These are phyloP conservation scores for Nakazawaea laoshanensis DNA, from an alignment of 805 yeast genomes.

Conservation along the genomic window DNA sequence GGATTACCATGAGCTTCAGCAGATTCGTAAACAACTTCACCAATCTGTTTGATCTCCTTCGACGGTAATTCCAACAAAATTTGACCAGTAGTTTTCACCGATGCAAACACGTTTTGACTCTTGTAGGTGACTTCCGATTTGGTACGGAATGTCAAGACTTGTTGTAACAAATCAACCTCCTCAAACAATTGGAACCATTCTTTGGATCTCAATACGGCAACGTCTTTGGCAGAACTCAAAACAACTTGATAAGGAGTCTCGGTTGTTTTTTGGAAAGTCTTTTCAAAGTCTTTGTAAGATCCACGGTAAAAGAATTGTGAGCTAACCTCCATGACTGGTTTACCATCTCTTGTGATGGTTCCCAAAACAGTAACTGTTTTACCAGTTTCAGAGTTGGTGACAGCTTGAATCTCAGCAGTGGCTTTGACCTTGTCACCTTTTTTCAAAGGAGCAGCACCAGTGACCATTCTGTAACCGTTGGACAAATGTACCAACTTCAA, in stretches of 20 bases:
- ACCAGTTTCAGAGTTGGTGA: slow-evolving; percentile 86
- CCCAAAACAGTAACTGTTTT: slow-evolving; percentile 95
- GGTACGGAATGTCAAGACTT: slow-evolving; percentile 83
- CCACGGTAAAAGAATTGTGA: slow-evolving; percentile 98
- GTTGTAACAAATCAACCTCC: slow-evolving; percentile 61
- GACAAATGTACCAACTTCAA: slow-evolving; percentile 90
- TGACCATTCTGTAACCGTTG: slow-evolving; percentile 86
- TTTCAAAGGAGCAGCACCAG: slow-evolving; percentile 85
- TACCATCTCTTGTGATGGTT: slow-evolving; percentile 64
- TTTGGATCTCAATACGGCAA: slow-evolving; percentile 88
- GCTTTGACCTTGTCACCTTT: slow-evolving; percentile 82
- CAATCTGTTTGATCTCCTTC: slow-evolving; percentile 79
- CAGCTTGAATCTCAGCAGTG: slow-evolving; percentile 78
- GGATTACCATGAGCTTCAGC: slow-evolving; percentile 96
- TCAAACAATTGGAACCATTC: slow-evolving; percentile 91
- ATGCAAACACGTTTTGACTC: slow-evolving; percentile 63
- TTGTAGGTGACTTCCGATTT: slow-evolving; percentile 79
- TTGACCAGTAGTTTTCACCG: slow-evolving; percentile 79
- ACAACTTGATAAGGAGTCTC: slow-evolving; percentile 83
- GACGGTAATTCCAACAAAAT: slow-evolving; percentile 86
- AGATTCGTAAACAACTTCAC: slow-evolving; percentile 79
- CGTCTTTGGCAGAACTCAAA: slow-evolving; percentile 72
- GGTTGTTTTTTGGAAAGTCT: slow-evolving; percentile 81
- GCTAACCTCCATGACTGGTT: slow-evolving; percentile 86
- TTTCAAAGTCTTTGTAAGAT: slow-evolving; percentile 73